phyloP scores from a whole-genome alignment of 805 yeast species.

The Lachancea nothofagi region DNA sequence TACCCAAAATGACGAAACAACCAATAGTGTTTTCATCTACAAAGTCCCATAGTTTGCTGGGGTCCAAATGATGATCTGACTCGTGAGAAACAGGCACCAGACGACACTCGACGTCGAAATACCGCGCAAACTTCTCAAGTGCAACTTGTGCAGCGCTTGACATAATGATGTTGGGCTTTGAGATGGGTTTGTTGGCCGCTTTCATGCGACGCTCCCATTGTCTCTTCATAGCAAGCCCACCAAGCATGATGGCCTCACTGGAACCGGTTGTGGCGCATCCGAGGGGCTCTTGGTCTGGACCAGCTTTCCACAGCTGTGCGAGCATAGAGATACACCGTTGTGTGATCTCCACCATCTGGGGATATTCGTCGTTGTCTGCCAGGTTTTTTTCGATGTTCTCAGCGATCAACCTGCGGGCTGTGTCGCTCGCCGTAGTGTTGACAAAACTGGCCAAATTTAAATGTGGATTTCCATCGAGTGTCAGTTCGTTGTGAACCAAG shows the following conservation, averaged over 20 bases:
- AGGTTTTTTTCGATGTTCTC: slow-evolving; percentile 81
- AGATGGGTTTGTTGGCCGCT: slow-evolving; percentile 52
- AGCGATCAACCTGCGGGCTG: slow-evolving; percentile 46
- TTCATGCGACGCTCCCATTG: slow-evolving; percentile 70
- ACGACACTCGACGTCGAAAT: slow-evolving; percentile 86
- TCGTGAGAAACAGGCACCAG: slow-evolving; percentile 58
- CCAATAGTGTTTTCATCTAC: slow-evolving; percentile 93
- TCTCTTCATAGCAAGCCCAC: slow-evolving; percentile 89
- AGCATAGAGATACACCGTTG: slow-evolving; percentile 77
- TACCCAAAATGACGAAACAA: slow-evolving; percentile 79
- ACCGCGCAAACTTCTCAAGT: slow-evolving; percentile 86
- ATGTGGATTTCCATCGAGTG: slow-evolving; percentile 78
- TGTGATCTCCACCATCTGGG: slow-evolving; percentile 73
- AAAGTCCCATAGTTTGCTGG: slow-evolving; percentile 50
- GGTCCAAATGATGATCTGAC: slow-evolving; percentile 61
- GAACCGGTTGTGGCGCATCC: slow-evolving; percentile 95
- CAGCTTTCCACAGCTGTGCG: slow-evolving; percentile 78
- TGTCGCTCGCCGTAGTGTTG: slow-evolving; percentile 60
- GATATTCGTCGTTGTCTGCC: slow-evolving; percentile 93
- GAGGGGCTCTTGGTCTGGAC: slow-evolving; percentile 42
- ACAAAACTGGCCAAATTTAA: slow-evolving; percentile 87
- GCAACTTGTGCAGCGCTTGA: slow-evolving; percentile 93
- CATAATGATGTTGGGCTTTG: slow-evolving; percentile 81
- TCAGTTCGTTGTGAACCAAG: slow-evolving; percentile 64
- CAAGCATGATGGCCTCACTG: slow-evolving; percentile 89